A percentile compares a stretch with the other conserved stretches of the same genome.
Conservation (phyloP, 2,329 filamentous ascomycete species). For the Scopulariopsis brevicaulis region DNA sequence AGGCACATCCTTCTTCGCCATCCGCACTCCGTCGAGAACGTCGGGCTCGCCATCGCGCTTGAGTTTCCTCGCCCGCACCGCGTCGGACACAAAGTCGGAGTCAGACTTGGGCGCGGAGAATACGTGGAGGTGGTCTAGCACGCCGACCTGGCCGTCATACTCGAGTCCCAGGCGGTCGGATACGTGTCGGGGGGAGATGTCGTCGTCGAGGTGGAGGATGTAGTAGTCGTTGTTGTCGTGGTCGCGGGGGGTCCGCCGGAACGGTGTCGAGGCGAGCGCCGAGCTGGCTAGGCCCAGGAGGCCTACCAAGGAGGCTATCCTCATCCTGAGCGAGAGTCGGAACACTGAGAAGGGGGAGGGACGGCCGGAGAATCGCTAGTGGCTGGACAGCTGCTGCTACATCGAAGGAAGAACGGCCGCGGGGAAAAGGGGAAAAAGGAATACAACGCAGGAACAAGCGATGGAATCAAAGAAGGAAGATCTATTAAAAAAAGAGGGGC, state of each 20-base stretch:
- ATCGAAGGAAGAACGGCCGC: background rate
- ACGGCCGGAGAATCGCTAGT: background rate
- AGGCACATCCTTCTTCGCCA: conserved; percentile 62
- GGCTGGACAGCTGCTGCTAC: background rate
- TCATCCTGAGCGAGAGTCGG: conserved; percentile 27
- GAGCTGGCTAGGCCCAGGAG: conserved; percentile 38
- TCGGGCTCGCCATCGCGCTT: conserved; percentile 28
- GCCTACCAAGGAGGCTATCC: conserved; percentile 37
- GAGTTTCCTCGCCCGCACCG: conserved; percentile 1
- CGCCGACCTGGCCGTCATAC: conserved; percentile 71
- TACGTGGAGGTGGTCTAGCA: conserved; percentile 71
- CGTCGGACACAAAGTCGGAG: conserved; percentile 39
- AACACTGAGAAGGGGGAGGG: background rate
- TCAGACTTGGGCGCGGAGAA: conserved; percentile 62
- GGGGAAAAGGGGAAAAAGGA: background rate
- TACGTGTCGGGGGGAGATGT: conserved; percentile 54
- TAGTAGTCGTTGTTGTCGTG: conserved; percentile 85
- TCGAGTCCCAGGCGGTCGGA: conserved; percentile 62
- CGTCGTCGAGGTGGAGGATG: conserved; percentile 68
- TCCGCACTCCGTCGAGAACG: conserved; percentile 61
- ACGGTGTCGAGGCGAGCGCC: conserved; percentile 35
- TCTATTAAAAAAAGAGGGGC: background rate
- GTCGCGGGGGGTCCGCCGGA: conserved; percentile 34
- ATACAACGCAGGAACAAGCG: background rate
- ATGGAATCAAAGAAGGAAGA: background rate